These are phyloP conservation scores for Massarina eburnea DNA, from an alignment of 2,329 filamentous ascomycete species.

Conservation along the genomic window DNA sequence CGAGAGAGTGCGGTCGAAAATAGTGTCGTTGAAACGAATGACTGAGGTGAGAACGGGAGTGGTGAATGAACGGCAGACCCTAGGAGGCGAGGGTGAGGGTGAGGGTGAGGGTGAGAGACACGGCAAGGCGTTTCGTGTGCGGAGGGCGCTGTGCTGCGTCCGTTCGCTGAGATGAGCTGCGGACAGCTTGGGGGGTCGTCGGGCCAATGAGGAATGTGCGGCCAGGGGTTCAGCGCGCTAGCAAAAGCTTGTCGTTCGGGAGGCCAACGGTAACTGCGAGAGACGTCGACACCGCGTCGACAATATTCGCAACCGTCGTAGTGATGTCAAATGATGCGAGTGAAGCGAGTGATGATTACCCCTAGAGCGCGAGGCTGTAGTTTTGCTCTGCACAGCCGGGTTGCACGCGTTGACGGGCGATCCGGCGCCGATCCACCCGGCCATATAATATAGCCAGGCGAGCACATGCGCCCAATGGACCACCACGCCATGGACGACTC, in stretches of 20 bases:
- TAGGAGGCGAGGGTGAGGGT: slow-evolving; percentile 1
- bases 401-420: no score
- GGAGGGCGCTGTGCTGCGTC: not conserved
- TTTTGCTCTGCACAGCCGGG: no score
- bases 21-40: slow-evolving; percentile 38
- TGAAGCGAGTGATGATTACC: no score
- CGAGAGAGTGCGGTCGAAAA: slow-evolving; percentile 21
- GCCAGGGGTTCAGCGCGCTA: not conserved
- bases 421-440: no score
- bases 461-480: no score
- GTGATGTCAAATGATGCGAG: no score
- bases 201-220: slow-evolving; percentile 18
- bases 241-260: slow-evolving; percentile 8
- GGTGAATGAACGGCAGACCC: slow-evolving; percentile 14
- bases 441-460: no score
- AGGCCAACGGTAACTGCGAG: no score
- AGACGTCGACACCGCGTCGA: no score
- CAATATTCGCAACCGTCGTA: no score
- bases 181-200: slow-evolving; percentile 4
- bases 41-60: slow-evolving; percentile 37
- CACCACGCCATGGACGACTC: no score
- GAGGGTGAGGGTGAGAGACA: slow-evolving; percentile 3
- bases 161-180: slow-evolving; percentile 2
- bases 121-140: not conserved
- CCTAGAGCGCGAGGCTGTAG: no score